Base-by-base conservation (phyloP, 495 filamentous ascomycete genomes). In the Tuber brumale region DNA sequence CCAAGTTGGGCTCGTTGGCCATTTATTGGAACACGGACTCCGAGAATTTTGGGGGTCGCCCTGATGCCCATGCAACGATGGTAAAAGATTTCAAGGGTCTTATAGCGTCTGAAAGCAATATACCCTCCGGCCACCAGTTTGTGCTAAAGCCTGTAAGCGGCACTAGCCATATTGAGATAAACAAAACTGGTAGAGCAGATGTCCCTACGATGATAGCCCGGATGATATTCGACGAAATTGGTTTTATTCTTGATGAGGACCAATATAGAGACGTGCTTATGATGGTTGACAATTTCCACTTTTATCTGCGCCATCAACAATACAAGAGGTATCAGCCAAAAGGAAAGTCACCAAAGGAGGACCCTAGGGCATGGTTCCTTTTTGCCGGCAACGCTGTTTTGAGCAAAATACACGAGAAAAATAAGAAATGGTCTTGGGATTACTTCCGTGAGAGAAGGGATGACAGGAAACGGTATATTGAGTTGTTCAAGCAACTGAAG, bases 11-110 rank as follows among this genome's bases (percentile, higher is more conserved):
- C 16, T 92, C 94, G 16, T 85, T 99, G 71, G 93, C 95, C 2
- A 89, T 97, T 3, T 99, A 99, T 85, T 99, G 96, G 96, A 94
- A 98, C 83, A 98, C 95, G 14, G 94, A 99, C 85, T 89, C 94
- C 14, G 86, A 89, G 45, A 88, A 98, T 5, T 85, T 97, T 74
- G 94, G 94, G 1, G 89, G 92, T 51, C 90, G 92, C 79, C 89
- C 90, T 14, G 87, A 91, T 77, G 88, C 89, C 1, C 93, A 95
- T 76, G 89, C 89, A 37, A 90, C 92, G 66, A 87, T 97, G 83
- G 88, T 97, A 72, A 85, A 89, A 39, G 91, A 89, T 75, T 90
- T 99, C 76, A 89, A 88, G 79, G 86, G 88, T 21, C 90, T 94
- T 83, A 94, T 97, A 77, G 92, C 91, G 21, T 88, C 88, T 71